Base-by-base conservation (phyloP, 805 yeast species). In the Kluyveromyces aestuarii region DNA sequence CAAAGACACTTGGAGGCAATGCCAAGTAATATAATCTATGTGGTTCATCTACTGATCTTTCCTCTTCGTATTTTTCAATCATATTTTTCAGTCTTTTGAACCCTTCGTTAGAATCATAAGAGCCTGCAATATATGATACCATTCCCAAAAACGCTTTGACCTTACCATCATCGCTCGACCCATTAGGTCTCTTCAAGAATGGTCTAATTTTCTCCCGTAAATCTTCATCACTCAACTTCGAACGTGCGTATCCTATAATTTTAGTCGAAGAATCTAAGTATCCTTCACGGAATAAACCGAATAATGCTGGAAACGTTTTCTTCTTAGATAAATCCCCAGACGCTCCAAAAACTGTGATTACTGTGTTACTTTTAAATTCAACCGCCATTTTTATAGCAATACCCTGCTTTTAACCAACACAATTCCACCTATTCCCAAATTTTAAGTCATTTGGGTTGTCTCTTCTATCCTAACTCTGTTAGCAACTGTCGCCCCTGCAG, bases 301-400 rank as follows among this genome's bases (percentile, higher is more conserved):
- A 85, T 18, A 86, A 69, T 4, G 93, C 91, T 9, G 95, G 95
- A 70, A 87, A 88, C 2, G 96, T 90, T 72, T 90, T 90, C 81
- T 90, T 90, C 72, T 87, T 88, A 48, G 96, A 96, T 55, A 90
- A 74, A 67, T 90, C 96, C 46, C 97, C 97, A 19, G 95, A 86
- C 41, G 97, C 97, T 47, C 97, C 97, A 59, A 89, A 85, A 30
- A 90, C 95, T 27, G 83, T 87, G 59, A 90, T 75, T 40, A 80
- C 73, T 8, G 87, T 81, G 68, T 84, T 71, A 54, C 83, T 79
- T 51, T 77, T 81, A 66, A 84, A 85, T 50, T 61, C 62, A 27
- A 61, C 60, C 27, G 57, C 54, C 40, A 43, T 43, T 8, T 18
- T 43, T 7, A 10, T 43, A 41, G 8, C 27, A 5, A 30, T 30